Conservation (phyloP, 805 yeast species). For the Starmera quercuum region DNA sequence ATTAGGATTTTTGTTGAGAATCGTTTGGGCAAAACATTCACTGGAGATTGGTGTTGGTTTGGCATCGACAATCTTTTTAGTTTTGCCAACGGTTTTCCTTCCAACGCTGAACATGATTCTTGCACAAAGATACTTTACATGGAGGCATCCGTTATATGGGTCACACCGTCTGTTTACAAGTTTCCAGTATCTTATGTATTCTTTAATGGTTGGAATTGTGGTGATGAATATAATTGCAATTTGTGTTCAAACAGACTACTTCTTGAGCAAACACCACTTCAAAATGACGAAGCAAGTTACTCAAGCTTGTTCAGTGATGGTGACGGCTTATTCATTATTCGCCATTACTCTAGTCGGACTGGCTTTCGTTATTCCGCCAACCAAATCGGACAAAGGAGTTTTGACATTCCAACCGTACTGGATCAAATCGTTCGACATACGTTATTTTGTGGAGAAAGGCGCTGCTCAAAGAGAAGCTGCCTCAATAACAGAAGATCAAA, state of each 20-base stretch:
- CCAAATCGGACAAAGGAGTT: constrained; percentile 41
- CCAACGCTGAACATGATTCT: constrained; percentile 54
- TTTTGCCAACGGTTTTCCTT: constrained; percentile 51
- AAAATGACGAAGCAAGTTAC: constrained; percentile 46
- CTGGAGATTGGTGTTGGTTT: constrained; percentile 41
- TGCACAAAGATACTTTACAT: constrained; percentile 67
- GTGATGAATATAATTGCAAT: constrained; percentile 62
- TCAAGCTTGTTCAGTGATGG: constrained; percentile 42
- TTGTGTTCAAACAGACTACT: constrained; percentile 49
- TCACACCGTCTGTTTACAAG: constrained; percentile 39
- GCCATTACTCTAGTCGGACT: constrained; percentile 42
- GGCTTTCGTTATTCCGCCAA: constrained; percentile 50
- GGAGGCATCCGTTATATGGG: constrained; percentile 73
- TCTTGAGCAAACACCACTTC: constrained; percentile 36
- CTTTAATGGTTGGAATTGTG: constrained; percentile 47
- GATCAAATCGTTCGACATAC: constrained; percentile 56
- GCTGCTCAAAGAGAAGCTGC: constrained; percentile 40
- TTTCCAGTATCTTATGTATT: constrained; percentile 42
- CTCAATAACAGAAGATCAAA: constrained; percentile 22
- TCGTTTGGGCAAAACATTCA: constrained; percentile 49
- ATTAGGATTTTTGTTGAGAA: constrained; percentile 53
- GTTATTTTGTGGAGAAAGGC: constrained; percentile 49
- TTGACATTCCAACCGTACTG: constrained; percentile 68
- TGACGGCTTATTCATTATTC: constrained; percentile 44
- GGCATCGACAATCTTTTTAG: constrained; percentile 46